Base-by-base conservation (phyloP, 2,329 filamentous ascomycete species). In the Venturia carpophila region DNA sequence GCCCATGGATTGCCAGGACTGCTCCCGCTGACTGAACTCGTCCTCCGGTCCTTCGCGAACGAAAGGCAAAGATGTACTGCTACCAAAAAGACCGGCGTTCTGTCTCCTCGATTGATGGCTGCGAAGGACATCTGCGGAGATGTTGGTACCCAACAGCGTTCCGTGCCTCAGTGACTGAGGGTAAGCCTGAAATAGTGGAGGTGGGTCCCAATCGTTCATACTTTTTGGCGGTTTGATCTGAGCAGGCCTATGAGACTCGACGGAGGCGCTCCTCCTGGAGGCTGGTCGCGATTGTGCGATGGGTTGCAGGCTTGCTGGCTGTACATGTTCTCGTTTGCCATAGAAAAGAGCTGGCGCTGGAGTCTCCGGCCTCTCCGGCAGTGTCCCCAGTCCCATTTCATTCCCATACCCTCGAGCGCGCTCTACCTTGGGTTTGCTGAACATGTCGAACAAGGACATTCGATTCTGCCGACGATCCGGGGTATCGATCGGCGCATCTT, bases 101-200 rank as follows among this genome's bases (percentile, higher is more conserved):
- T 62, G 60, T 21, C 39, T 55, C 37, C 60, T 52, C 19, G 49
- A 21, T 30, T 65, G 37, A 9, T 65, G 64, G 10, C 27, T 24
- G 11, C 64, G 64, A 27, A 66, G 17, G 7, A 30, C 39, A 21
- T 95, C 92, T 1, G 88, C 83, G 1, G 88, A 84, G 13, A 88
- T 76, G 1, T 82, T 84, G 45, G 88, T 87, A 19, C 88, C 83
- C 34, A 87, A 83, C 3, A 96, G 79, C 19, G 83, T 85, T 13
- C 85, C 86, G 73, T 94, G 85, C 71, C 89, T 92, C 69, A 91
- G 83, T 2, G 91, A 86, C 75, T 96, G 92, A 0, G 90, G 88
- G 73, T 92, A 96, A 15, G 90, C 91, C 73, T 96, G 89, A 74
- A 92, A 95, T 15, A 97, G 78, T 1, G 91, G 90, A 7, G 91